phyloP scores from a whole-genome alignment of 1,284 basidiomycete species.

The Ceratobasidium sp. region DNA sequence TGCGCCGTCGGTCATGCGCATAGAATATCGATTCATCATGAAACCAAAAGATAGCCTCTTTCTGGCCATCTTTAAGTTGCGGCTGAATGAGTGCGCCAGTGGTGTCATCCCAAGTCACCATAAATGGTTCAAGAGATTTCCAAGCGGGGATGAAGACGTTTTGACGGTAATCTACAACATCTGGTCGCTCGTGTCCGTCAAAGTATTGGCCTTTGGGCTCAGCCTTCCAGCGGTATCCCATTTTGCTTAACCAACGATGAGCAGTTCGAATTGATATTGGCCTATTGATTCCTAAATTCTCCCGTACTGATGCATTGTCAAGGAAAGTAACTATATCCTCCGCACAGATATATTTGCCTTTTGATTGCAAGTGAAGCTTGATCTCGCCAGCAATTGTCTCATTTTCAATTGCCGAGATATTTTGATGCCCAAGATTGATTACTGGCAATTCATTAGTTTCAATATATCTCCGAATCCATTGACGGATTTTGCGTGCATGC shows the following conservation, averaged over 20 bases:
- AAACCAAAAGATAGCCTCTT: slow-evolving; percentile 40
- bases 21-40: slow-evolving; percentile 59
- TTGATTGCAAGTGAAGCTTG: slow-evolving; percentile 11
- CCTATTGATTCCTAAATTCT: slow-evolving; percentile 2
- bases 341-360: slow-evolving; percentile 41
- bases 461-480: not conserved
- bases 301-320: not conserved
- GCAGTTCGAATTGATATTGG: slow-evolving; percentile 34
- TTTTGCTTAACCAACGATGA: slow-evolving; percentile 5
- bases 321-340: slow-evolving; percentile 30
- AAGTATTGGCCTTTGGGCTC: slow-evolving; percentile 40
- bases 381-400: slow-evolving; percentile 47
- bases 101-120: slow-evolving; percentile 45
- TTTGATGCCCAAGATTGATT: not conserved
- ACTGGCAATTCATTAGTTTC: not conserved
- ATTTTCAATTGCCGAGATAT: slow-evolving; percentile 18
- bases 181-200: slow-evolving; percentile 43
- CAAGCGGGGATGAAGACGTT: slow-evolving; percentile 34
- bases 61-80: not conserved
- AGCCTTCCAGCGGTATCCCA: slow-evolving; percentile 29
- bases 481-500: not conserved
- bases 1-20: slow-evolving; percentile 53
- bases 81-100: slow-evolving; percentile 44
- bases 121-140: slow-evolving; percentile 42
- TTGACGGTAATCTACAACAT: slow-evolving; percentile 44